Base-by-base conservation (phyloP, 345 rosid genomes). In the Ailanthus altissimus region DNA sequence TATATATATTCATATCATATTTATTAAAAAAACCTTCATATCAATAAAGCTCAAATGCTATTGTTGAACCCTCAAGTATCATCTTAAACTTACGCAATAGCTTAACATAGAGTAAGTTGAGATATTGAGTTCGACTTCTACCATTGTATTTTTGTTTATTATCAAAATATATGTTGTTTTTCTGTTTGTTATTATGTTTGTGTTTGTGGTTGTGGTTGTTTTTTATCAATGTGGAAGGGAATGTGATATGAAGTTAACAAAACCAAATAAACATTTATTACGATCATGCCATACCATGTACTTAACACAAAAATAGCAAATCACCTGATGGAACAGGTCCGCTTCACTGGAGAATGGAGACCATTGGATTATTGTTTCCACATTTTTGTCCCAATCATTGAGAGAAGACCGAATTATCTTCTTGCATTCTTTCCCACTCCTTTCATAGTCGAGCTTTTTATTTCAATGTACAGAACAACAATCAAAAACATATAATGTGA, bases 271-370 rank as follows among this genome's bases (percentile, higher is more conserved):
- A 66, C 53, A 40, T 74, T 45, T 57, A 25, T 38, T 3, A 68
- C 32, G 15, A 36, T 38, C 9, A 46, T 15, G 46, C 16, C 18
- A 43, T 59, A 23, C 2, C 51, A 32, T 26, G 26, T 16, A 9
- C 18, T 25, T 32, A 23, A 11, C 6, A 25, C 6, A 58, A 45
- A 65, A 65, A 42, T 11, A 63, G 28, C 67, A 57, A 68, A 71
- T 80, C 84, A 95, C 99, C 97, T 94, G 97, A 65, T 70, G 84
- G 70, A 91, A 90, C 72, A 94, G 89, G 76, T 93, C 97, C 21
- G 73, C 85, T 86, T 94, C 95, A 78, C 85, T 88, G 8, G 90
- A 85, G 80, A 90, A 93, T 25, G 98, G 97, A 72, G 97, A 93
- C 98, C 98, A 94, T 32, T 85, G 87, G 74, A 85, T 47, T 50